phyloP scores from a whole-genome alignment of 805 yeast species.

The Yarrowia keelungensis region DNA sequence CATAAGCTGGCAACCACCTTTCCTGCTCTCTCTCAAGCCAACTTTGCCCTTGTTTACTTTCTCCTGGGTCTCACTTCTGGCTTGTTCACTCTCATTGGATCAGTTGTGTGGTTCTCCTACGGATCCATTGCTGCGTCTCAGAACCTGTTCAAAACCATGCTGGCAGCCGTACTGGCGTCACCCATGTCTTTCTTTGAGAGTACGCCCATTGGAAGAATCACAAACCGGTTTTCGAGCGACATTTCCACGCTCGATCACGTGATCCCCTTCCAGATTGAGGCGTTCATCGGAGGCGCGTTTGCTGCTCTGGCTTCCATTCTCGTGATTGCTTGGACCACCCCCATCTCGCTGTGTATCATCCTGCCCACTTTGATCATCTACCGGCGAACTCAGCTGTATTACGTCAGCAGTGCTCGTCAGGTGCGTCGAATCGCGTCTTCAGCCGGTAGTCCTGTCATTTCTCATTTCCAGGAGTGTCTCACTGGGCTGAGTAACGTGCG shows the following conservation, averaged over 20 bases:
- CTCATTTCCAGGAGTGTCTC: conserved; percentile 82
- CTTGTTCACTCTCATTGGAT: conserved; percentile 61
- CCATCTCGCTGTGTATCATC: conserved; percentile 78
- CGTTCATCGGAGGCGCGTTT: conserved; percentile 49
- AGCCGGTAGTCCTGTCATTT: conserved; percentile 77
- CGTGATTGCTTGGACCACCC: conserved; percentile 85
- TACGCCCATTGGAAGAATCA: conserved; percentile 90
- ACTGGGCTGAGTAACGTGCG: conserved; percentile 78
- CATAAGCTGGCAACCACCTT: not conserved
- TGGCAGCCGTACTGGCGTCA: conserved; percentile 73
- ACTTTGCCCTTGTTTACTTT: conserved; percentile 68
- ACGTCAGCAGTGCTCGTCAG: conserved; percentile 75
- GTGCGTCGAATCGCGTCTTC: conserved; percentile 74
- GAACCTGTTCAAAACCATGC: conserved; percentile 75
- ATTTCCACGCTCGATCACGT: conserved; percentile 85
- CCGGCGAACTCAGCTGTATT: conserved; percentile 72
- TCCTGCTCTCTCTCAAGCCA: conserved; percentile 57
- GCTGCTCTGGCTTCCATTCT: conserved; percentile 64
- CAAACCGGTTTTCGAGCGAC: conserved; percentile 90
- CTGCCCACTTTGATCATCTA: conserved; percentile 71
- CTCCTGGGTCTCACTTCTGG: conserved; percentile 61
- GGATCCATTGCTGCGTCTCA: conserved; percentile 44
- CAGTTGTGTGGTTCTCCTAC: conserved; percentile 63
- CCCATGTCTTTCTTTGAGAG: conserved; percentile 96
- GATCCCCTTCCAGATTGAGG: conserved; percentile 53